Evolutionary conservation across 192 early-diverging fungal species (phyloP), one percentile per base, ranked within the genome.

Genomic region (Polychytrium aggregatum): DNA sequence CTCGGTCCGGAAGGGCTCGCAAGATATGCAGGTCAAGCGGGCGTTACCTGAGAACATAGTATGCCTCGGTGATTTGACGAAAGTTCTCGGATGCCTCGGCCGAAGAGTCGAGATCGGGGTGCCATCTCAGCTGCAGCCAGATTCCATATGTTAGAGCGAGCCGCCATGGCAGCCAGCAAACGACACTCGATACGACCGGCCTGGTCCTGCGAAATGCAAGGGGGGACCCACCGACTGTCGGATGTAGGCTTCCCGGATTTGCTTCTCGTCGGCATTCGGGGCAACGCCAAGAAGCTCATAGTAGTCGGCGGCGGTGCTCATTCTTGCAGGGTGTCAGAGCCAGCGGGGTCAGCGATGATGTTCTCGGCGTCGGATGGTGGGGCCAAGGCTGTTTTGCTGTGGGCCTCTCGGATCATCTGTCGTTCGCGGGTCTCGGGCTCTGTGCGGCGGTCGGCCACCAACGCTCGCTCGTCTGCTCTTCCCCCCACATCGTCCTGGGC

Each of bases 231-330:
- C 59, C 1, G 86, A 85, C 48, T 80, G 68, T 29, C 68, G 69
- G 65, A 86, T 89, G 57, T 90, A 90, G 0, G 82, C 87, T n/a
- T 78, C 66, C 54, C 85, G 74, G 43, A 90, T 83, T 45, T 85
- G 62, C 3, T 81, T 76, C 6, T 70, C 50, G 7, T 71, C 76
- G 1, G 87, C 82, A 5, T 59, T 75, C 34, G 71, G 61, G 3
- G 53, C 29, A 18, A 87, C 74, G 48, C 71, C 78, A 10, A 89
- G 60, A 10, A 81, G 52, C 16, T 54, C 62, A 53, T 89, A 89
- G 63, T 87, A 86, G 37, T 82, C 72, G 13, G 74, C 28, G 39
- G 51, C 50, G n/a, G 29, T n/a, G n/a, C n/a, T n/a, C n/a, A n/a
- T n/a, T n/a, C n/a, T n/a, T n/a, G n/a, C n/a, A n/a, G n/a, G n/a